phyloP scores from a whole-genome alignment of 805 yeast genomes.

The Wickerhamomyces kurtzmanii region DNA sequence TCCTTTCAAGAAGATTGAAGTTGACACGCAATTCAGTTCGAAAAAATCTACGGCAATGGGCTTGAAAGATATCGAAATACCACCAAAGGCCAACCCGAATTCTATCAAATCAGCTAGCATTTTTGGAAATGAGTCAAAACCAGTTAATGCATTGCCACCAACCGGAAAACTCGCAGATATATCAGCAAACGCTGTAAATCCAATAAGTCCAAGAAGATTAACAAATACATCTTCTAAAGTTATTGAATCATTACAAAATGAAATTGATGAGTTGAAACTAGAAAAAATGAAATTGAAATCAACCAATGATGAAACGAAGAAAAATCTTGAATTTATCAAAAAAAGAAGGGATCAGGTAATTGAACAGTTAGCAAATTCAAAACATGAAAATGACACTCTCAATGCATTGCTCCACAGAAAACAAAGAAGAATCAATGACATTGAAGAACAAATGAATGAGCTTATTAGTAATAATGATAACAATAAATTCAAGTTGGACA shows the following conservation, averaged over 20 bases:
- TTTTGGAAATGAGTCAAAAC: no score
- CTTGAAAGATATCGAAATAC: no score
- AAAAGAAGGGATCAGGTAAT: slow-evolving; percentile 43
- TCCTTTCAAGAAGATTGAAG: no score
- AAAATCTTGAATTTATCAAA: slow-evolving; percentile 36
- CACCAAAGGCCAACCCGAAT: no score
- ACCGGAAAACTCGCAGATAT: no score
- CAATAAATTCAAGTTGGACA: slow-evolving; percentile 36
- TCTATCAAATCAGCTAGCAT: no score
- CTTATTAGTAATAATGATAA: slow-evolving; percentile 36
- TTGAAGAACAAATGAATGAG: slow-evolving; percentile 49
- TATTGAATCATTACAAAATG: slow-evolving; percentile 31
- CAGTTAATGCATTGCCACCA: no score
- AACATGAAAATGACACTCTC: slow-evolving; percentile 71
- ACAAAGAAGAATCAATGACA: slow-evolving; percentile 55
- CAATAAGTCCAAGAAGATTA: slow-evolving; percentile 16
- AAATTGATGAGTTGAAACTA: slow-evolving; percentile 42
- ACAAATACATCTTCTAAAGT: slow-evolving; percentile 21
- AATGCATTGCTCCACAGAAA: slow-evolving; percentile 60
- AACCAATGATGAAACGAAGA: slow-evolving; percentile 44
- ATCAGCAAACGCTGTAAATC: slow-evolving; percentile 12
- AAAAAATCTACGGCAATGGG: no score
- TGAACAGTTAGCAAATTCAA: slow-evolving; percentile 59
- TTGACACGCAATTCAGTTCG: no score
- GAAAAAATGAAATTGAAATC: slow-evolving; percentile 25